phyloP scores from a whole-genome alignment of 306 rosid species.

The Senna siamea region DNA sequence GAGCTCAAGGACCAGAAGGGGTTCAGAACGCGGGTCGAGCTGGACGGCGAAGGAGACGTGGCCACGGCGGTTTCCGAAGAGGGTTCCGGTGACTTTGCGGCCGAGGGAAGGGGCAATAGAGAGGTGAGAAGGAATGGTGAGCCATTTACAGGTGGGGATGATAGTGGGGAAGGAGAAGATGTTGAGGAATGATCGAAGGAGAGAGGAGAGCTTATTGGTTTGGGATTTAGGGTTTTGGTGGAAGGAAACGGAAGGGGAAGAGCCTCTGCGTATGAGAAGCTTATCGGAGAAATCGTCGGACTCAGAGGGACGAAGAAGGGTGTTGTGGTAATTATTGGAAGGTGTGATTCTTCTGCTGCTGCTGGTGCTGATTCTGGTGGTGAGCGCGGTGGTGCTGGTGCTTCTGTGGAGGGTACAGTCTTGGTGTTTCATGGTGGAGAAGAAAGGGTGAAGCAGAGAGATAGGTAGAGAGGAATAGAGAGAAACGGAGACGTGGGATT shows the following conservation, averaged over 20 bases:
- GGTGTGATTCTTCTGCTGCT: constrained; percentile 55
- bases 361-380: too few relatives aligned
- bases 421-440: constrained; percentile 59
- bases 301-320: constrained; percentile 24
- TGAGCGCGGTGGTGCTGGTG: constrained; percentile 47
- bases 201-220: constrained; percentile 47
- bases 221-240: constrained; percentile 17
- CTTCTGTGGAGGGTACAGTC: constrained; percentile 57
- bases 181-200: constrained; percentile 65
- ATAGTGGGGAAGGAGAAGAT: constrained; percentile 62
- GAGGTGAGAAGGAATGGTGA: constrained; percentile 58
- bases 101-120: constrained; percentile 57
- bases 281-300: constrained; percentile 49
- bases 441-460: background rate
- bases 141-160: constrained; percentile 74
- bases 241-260: constrained; percentile 39
- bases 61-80: constrained; percentile 89
- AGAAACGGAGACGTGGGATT: background rate
- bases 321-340: constrained; percentile 33
- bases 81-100: constrained; percentile 87
- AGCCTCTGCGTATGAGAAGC: constrained; percentile 49
- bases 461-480: constrained; percentile 4
- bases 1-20: constrained; percentile 69
- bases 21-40: constrained; percentile 73
- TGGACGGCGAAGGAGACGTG: constrained; percentile 87